Evolutionary conservation across 1,139 yeast species (phyloP).

Genomic region (Yamadazyma dendronema): DNA sequence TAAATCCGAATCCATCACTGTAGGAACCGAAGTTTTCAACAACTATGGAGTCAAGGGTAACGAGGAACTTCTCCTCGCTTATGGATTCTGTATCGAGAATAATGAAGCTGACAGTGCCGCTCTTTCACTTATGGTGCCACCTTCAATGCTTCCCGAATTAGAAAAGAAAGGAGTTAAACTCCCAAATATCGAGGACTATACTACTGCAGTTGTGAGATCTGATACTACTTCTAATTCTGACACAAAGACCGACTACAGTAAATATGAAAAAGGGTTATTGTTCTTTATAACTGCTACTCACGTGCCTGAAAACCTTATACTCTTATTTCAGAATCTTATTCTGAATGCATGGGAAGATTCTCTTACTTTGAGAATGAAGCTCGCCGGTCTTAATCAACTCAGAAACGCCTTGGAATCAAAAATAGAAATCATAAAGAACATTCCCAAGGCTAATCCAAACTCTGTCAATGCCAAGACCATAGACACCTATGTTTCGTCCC

Average conservation of each 20-base stretch:
- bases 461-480: slow-evolving; percentile 22
- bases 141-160: slow-evolving; percentile 30
- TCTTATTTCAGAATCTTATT: slow-evolving; percentile 52
- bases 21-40: slow-evolving; percentile 59
- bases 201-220: slow-evolving; percentile 33
- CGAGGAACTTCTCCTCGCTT: slow-evolving; percentile 63
- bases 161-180: slow-evolving; percentile 40
- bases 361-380: slow-evolving; percentile 49
- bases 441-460: slow-evolving; percentile 7
- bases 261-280: slow-evolving; percentile 39
- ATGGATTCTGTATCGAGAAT: slow-evolving; percentile 66
- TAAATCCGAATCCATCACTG: slow-evolving; percentile 22
- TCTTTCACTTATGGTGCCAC: slow-evolving; percentile 50
- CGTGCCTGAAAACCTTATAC: slow-evolving; percentile 47
- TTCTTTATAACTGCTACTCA: slow-evolving; percentile 38
- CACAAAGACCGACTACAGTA: slow-evolving; percentile 9
- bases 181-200: slow-evolving; percentile 48
- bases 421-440: slow-evolving; percentile 28
- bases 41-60: slow-evolving; percentile 88
- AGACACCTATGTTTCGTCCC: slow-evolving; percentile 40
- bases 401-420: slow-evolving; percentile 51
- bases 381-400: slow-evolving; percentile 61
- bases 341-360: slow-evolving; percentile 41
- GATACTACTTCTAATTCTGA: slow-evolving; percentile 3
- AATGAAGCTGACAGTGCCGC: slow-evolving; percentile 67